Evolutionary conservation across 2,329 filamentous ascomycete genomes (phyloP), one percentile per base, ranked within the genome.

Genomic region (Fusarium robinianum): DNA sequence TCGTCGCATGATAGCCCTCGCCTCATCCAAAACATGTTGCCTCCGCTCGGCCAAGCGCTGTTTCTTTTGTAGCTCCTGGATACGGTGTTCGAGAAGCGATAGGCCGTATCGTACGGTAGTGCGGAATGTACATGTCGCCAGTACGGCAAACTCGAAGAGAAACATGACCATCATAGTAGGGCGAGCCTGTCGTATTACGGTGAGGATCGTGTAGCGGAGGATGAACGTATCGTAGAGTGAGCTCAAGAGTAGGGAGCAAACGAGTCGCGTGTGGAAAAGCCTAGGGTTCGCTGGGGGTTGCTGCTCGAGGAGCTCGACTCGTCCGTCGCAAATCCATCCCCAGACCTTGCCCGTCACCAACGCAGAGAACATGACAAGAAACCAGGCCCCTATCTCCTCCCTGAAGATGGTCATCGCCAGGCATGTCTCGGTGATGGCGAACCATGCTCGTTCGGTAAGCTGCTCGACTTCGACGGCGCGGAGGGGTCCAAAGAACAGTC

Each of bases 141-240:
- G 73, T 29, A 99, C 84, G 24, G 92, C 91, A 64, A 97, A 97
- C 67, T 99, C 94, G 60, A 99, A 99, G 5, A 95, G 83, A 63
- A 99, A 99, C 90, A 99, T 97, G 52, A 99, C 90, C 90, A 97
- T 99, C 88, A 99, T 97, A 46, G 95, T 94, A 1, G 92, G 90
- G n/a, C 87, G 80, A 3, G 92, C 89, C 64, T 95, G 85, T 45
- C 88, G 84, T 35, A 96, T 83, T 21, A 97, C 91, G 0, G 87
- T 89, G 18, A 84, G 81, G 49, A 95, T 77, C 46, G 87, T 85
- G 67, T 96, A 96, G 34, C 78, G 79, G 54, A 96, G 82, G 71
- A 99, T 83, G 65, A 79, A 85, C 16, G 84, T 66, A 63, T 96
- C 87, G 71, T 95, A 96, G 11, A 83, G 57, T 46, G 95, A 78